phyloP scores from a whole-genome alignment of 345 rosid genomes.

The Eucalyptus pauciflora region DNA sequence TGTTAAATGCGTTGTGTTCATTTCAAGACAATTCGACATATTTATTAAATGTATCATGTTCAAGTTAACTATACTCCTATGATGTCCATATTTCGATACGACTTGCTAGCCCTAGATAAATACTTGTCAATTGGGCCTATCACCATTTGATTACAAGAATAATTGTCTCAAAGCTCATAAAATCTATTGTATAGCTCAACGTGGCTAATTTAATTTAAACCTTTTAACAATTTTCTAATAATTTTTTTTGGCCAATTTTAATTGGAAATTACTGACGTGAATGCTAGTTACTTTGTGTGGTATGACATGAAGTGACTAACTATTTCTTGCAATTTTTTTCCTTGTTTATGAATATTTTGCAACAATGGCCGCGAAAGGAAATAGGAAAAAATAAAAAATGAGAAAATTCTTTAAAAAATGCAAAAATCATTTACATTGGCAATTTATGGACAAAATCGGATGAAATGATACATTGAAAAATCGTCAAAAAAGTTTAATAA shows the following conservation, averaged over 20 bases:
- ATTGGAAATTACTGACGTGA: rapidly evolving
- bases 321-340: rapidly evolving
- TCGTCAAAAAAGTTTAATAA: background rate
- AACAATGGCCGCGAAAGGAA: background rate
- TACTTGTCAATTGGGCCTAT: rapidly evolving
- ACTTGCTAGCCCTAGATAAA: background rate
- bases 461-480: rapidly evolving
- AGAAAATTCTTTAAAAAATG: background rate
- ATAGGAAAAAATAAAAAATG: background rate
- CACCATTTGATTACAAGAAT: background rate
- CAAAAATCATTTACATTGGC: background rate
- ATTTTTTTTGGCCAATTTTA: background rate
- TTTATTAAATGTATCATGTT: background rate
- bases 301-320: rapidly evolving
- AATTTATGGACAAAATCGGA: background rate
- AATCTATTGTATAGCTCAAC: background rate
- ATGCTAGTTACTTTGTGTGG: rapidly evolving
- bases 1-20: background rate
- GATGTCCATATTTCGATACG: background rate
- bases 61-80: background rate
- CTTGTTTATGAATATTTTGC: rapidly evolving
- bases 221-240: background rate
- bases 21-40: rapidly evolving
- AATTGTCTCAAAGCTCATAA: background rate
- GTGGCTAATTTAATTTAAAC: background rate